These are phyloP conservation scores for Echria macrotheca DNA, from an alignment of 495 filamentous ascomycete genomes.

Conservation along the genomic window DNA sequence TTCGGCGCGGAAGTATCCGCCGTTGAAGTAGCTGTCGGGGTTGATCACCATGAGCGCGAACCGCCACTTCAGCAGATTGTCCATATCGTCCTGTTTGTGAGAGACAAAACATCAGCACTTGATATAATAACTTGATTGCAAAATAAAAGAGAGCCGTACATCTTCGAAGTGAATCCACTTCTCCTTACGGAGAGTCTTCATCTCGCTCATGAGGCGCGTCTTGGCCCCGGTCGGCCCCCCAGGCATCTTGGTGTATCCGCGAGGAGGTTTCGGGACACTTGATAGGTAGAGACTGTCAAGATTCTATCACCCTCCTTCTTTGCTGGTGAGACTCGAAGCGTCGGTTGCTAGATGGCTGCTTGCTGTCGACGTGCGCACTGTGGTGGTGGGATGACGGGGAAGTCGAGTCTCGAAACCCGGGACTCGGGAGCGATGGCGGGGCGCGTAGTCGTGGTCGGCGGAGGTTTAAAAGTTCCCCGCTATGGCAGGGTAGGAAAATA, in stretches of 20 bases:
- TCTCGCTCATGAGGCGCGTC: conserved; percentile 84
- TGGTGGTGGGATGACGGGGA: too few relatives aligned
- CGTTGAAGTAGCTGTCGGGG: conserved; percentile 82
- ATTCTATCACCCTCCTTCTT: too few relatives aligned
- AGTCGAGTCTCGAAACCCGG: too few relatives aligned
- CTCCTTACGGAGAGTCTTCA: conserved; percentile 75
- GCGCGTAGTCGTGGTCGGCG: too few relatives aligned
- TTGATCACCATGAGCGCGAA: conserved; percentile 90
- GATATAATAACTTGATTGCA: background rate
- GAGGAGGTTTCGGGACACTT: too few relatives aligned
- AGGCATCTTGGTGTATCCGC: conserved; percentile 12
- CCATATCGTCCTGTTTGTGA: conserved; percentile 55
- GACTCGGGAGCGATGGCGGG: too few relatives aligned
- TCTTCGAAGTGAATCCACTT: conserved; percentile 84
- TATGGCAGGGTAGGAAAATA: too few relatives aligned
- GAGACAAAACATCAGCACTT: conserved; percentile 11
- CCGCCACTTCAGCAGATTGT: conserved; percentile 79
- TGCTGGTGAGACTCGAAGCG: too few relatives aligned
- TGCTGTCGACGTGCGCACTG: too few relatives aligned
- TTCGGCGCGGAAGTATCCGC: conserved; percentile 83
- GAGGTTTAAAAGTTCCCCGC: too few relatives aligned
- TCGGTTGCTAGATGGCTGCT: too few relatives aligned
- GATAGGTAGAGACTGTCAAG: too few relatives aligned
- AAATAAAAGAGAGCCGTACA: conserved; percentile 7
- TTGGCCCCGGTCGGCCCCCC: conserved; percentile 49